These are phyloP conservation scores for Cladosporium colombiae DNA, from an alignment of 2,329 filamentous ascomycete species.

Conservation along the genomic window DNA sequence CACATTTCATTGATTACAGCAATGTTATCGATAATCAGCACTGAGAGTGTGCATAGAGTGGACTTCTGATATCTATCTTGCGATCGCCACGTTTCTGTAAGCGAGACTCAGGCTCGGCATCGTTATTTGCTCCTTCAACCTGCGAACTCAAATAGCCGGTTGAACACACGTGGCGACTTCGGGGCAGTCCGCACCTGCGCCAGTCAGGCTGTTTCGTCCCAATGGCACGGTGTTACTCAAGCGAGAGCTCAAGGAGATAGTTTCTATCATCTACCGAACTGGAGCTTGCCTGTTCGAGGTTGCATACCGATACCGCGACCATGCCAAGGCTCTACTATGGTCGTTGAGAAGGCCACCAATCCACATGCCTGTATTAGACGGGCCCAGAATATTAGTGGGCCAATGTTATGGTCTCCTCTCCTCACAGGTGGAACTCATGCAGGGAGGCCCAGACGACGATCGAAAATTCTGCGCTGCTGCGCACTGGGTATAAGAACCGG, in stretches of 20 bases:
- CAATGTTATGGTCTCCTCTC: neutral
- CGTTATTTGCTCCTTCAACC: neutral
- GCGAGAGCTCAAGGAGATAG: neutral
- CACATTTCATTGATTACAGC: neutral
- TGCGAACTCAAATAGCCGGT: neutral
- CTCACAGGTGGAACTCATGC: neutral
- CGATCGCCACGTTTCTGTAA: neutral
- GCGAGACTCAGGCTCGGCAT: neutral
- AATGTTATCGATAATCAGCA: neutral
- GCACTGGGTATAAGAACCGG: neutral
- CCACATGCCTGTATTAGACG: neutral
- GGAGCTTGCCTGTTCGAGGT: neutral
- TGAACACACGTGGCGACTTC: neutral
- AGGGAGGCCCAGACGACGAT: neutral
- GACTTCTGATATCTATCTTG: neutral
- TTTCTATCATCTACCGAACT: neutral
- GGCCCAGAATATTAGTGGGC: neutral
- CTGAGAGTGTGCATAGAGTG: neutral
- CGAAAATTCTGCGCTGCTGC: neutral
- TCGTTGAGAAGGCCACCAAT: neutral
- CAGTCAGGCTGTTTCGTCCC: neutral
- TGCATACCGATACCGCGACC: neutral
- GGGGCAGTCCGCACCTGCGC: neutral
- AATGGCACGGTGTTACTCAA: neutral
- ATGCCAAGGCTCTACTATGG: neutral